phyloP scores from a whole-genome alignment of 306 rosid species.

The Corylus heterophylla region DNA sequence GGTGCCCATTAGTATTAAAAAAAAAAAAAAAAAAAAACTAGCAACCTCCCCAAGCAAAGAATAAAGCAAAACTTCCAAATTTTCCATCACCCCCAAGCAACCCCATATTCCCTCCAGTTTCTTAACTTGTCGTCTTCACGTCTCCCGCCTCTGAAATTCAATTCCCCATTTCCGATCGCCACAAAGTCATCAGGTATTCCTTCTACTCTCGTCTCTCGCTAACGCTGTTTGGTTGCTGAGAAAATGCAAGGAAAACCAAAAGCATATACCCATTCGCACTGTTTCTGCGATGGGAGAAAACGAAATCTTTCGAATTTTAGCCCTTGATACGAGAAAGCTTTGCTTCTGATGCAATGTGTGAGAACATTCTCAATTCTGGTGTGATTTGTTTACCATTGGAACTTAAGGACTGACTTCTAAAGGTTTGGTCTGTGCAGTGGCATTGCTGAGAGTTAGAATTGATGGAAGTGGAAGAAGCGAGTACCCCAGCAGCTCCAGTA shows the following conservation, averaged over 20 bases:
- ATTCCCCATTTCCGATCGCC: background rate
- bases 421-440: conserved; percentile 12
- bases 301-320: background rate
- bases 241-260: conserved; percentile 4
- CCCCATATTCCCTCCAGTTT: background rate
- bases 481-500: conserved; percentile 1
- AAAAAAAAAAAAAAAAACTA: no score
- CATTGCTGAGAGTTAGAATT: conserved; percentile 12
- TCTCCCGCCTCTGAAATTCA: background rate
- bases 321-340: background rate
- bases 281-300: background rate
- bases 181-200: background rate
- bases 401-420: background rate
- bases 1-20: no score
- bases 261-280: background rate
- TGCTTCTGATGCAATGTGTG: background rate
- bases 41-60: conserved; percentile 18
- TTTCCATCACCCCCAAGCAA: conserved; percentile 16
- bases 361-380: conserved; percentile 1
- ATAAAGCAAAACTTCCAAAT: conserved; percentile 12
- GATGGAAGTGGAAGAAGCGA: conserved; percentile 37
- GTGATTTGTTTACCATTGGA: background rate
- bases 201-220: background rate
- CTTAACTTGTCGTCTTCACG: background rate
- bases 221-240: conserved; percentile 8